Evolutionary conservation across 2,329 filamentous ascomycete genomes (phyloP).

Genomic region (Achaetomium macrosporum): DNA sequence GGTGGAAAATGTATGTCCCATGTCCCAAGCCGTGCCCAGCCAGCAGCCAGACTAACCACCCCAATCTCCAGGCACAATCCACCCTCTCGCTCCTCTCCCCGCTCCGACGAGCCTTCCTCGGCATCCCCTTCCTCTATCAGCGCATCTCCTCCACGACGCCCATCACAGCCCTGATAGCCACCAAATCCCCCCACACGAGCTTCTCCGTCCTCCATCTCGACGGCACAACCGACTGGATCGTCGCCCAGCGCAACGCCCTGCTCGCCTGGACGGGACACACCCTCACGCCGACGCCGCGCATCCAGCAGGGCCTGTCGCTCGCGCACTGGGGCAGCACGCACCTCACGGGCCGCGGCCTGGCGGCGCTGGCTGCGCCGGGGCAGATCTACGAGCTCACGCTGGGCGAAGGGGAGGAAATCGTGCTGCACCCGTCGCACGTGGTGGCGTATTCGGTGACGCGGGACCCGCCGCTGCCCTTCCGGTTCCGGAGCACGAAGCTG

Average conservation of each 20-base stretch:
- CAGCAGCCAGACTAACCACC: background rate
- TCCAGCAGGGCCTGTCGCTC: slow-evolving; percentile 68
- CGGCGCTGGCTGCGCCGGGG: slow-evolving; percentile 78
- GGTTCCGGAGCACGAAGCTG: slow-evolving; percentile 72
- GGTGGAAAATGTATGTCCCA: slow-evolving; percentile 69
- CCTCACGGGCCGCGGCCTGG: slow-evolving; percentile 79
- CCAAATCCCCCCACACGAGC: slow-evolving; percentile 78
- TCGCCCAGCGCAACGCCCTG: slow-evolving; percentile 78
- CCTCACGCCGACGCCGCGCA: slow-evolving; percentile 65
- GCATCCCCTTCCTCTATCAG: slow-evolving; percentile 94
- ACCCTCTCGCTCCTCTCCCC: slow-evolving; percentile 84
- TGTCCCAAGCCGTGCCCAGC: background rate
- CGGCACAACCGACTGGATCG: slow-evolving; percentile 91
- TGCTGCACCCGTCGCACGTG: slow-evolving; percentile 85
- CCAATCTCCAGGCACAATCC: slow-evolving; percentile 64
- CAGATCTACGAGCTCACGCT: slow-evolving; percentile 84
- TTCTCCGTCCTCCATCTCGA: slow-evolving; percentile 86
- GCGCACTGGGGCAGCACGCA: slow-evolving; percentile 89
- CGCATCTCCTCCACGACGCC: slow-evolving; percentile 81
- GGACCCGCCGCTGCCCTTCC: slow-evolving; percentile 72
- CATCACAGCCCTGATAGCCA: slow-evolving; percentile 80
- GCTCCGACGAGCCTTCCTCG: slow-evolving; percentile 69
- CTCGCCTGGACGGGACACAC: slow-evolving; percentile 97
- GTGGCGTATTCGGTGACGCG: slow-evolving; percentile 80
- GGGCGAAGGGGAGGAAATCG: slow-evolving; percentile 78